A percentile compares a stretch with the other conserved stretches of the same genome.
Conservation (phyloP, 306 rosid species). For the Trichosanthes cucumerina region DNA sequence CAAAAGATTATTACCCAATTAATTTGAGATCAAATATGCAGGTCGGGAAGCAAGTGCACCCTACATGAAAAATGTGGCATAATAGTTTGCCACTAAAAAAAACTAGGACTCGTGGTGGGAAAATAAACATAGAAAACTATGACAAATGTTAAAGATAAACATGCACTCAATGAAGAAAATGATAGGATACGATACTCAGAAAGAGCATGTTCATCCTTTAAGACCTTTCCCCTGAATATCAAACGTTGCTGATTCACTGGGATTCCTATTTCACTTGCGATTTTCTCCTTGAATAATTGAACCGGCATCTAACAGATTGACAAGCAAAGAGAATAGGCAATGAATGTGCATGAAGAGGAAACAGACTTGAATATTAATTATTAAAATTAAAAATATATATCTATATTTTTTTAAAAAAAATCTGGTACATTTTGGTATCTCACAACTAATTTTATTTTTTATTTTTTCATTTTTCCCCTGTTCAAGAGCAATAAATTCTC, state of each 20-base stretch:
- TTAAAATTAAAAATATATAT: too few species aligned
- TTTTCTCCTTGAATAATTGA: conserved; percentile 70
- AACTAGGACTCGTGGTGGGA: background rate
- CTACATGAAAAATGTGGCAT: background rate
- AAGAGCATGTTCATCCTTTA: conserved; percentile 75
- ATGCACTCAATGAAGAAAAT: background rate
- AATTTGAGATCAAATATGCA: background rate
- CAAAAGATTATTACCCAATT: background rate
- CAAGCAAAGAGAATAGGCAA: background rate
- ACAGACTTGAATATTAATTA: background rate
- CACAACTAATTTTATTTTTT: background rate
- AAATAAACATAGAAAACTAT: background rate
- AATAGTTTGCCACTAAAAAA: background rate
- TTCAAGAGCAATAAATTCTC: background rate
- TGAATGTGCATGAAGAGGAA: background rate
- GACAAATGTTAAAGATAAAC: background rate
- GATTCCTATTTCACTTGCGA: conserved; percentile 63
- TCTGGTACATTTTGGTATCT: background rate
- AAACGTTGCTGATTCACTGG: conserved; percentile 85
- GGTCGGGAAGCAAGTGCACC: background rate
- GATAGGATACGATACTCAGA: conserved; percentile 88
- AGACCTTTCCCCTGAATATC: conserved; percentile 91
- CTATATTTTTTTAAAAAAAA: too few species aligned
- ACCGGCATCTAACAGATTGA: conserved; percentile 59
- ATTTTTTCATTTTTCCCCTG: background rate